Evolutionary conservation across 495 filamentous ascomycete species (phyloP).

Genomic region (Aspergillus egyptiacus): DNA sequence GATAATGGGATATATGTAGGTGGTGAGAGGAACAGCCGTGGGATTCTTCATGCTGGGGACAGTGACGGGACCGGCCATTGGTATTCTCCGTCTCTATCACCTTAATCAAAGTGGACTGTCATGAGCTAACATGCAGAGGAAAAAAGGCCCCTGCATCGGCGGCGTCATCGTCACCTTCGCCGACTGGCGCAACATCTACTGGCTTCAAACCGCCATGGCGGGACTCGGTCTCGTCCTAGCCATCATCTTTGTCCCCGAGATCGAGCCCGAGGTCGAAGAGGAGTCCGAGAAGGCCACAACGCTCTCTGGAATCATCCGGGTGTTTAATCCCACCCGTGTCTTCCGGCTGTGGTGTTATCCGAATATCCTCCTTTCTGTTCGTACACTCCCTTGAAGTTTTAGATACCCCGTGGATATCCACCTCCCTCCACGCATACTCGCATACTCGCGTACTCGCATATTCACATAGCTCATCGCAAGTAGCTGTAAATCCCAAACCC

Average conservation of each 20-base stretch:
- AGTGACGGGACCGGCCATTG: slow-evolving; percentile 51
- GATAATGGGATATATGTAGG: slow-evolving; percentile 20
- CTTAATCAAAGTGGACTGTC: too few species aligned
- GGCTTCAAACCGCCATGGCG: slow-evolving; percentile 43
- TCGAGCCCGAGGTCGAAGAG: slow-evolving; percentile 17
- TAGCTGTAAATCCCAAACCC: neutral
- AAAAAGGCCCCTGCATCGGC: slow-evolving; percentile 40
- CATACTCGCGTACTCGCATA: too few species aligned
- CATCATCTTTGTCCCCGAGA: slow-evolving; percentile 35
- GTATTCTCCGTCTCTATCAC: slow-evolving; percentile 20
- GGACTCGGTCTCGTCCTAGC: slow-evolving; percentile 35
- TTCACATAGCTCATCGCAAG: too few species aligned
- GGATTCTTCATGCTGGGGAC: slow-evolving; percentile 51
- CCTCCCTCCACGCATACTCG: neutral
- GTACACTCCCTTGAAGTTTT: slow-evolving; percentile 1
- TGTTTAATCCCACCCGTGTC: slow-evolving; percentile 38
- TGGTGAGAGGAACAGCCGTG: slow-evolving; percentile 49
- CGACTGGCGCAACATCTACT: slow-evolving; percentile 53
- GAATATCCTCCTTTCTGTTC: slow-evolving; percentile 38
- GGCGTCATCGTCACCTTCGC: slow-evolving; percentile 52
- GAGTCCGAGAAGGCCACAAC: neutral
- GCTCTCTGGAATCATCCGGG: slow-evolving; percentile 12
- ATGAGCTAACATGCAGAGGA: too few species aligned
- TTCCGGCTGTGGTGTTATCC: slow-evolving; percentile 34
- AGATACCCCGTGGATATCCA: neutral